A percentile compares a stretch with the other conserved stretches of the same genome.
phyloP scores from a whole-genome alignment of 495 filamentous ascomycete species.

The Neurospora sp. region DNA sequence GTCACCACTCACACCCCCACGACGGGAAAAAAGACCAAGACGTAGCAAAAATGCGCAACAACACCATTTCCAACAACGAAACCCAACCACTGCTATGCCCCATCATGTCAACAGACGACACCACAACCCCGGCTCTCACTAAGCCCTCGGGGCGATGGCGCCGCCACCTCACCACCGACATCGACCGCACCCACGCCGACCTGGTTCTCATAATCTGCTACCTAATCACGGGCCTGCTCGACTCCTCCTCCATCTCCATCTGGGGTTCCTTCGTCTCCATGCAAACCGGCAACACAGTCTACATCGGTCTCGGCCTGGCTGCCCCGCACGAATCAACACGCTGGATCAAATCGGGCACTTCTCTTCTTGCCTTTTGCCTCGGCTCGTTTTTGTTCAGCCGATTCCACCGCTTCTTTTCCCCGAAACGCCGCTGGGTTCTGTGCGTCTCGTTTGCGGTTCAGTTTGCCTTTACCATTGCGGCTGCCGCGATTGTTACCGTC shows the following conservation, averaged over 20 bases:
- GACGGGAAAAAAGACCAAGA: not conserved
- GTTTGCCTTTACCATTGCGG: conserved; percentile 38
- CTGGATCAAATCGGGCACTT: conserved; percentile 57
- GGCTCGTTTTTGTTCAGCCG: conserved; percentile 54
- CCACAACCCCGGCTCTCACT: not conserved
- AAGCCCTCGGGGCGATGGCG: conserved; percentile 13
- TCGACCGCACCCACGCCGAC: conserved; percentile 49
- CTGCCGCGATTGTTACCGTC: conserved; percentile 48
- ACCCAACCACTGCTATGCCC: not conserved
- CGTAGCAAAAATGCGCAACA: not conserved
- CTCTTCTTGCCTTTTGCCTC: conserved; percentile 55
- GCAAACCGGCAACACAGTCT: conserved; percentile 75
- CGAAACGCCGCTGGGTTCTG: conserved; percentile 51
- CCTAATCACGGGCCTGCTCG: conserved; percentile 62
- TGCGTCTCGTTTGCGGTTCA: conserved; percentile 51
- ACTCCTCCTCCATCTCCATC: conserved; percentile 59
- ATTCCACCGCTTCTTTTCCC: conserved; percentile 48
- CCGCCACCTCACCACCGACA: conserved; percentile 35
- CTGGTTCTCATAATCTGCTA: conserved; percentile 56
- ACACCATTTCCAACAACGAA: not conserved
- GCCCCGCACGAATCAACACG: conserved; percentile 42
- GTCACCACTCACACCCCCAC: not conserved
- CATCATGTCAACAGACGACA: not conserved
- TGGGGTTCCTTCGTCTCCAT: conserved; percentile 73
- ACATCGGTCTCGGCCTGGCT: conserved; percentile 56